Base-by-base conservation (phyloP, 176 grass and related monocot species). In the Carex cristatella region DNA sequence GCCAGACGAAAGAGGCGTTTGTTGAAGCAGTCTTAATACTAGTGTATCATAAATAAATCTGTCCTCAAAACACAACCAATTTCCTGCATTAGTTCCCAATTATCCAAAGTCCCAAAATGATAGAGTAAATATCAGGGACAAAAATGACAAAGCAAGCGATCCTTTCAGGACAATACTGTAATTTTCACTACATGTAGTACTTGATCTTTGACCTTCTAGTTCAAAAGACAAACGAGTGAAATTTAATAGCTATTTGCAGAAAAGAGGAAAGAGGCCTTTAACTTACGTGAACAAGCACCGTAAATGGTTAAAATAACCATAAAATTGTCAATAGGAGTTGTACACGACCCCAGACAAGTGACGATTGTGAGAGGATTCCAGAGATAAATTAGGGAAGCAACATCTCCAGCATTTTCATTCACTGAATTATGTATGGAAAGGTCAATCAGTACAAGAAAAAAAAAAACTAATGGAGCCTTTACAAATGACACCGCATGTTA, bases 321-420 rank as follows among this genome's bases (percentile, higher is more conserved):
- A 66, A 99, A 94, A 91, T 99, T 95, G 84, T 99, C 91, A 18
- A 99, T 87, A 44, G 96, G 96, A 61, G 93, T 92, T 87, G 96
- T 94, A 83, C 91, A 95, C 54, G 89, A 95, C 65, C 93, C 96
- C 69, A 95, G 49, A 85, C 96, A 99, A 77, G 90, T 92, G 63
- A 99, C 84, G 83, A 99, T 92, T 84, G 91, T 88, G 88, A 94
- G 87, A 61, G 96, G 96, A 58, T 99, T 99, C 96, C 96, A 99
- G 79, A 99, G 60, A 92, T 95, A 99, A 85, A 99, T 88, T 64
- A 95, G 87, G 74, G 93, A 95, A 79, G 93, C 93, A 86, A 95
- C 83, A 84, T 95, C 93, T 87, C 91, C 96, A 48, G 87, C 37
- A 16, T 66, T 90, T 81, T 89, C 58, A 55, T 88, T 86, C 53